phyloP scores from a whole-genome alignment of 148 eudicot species.

The Pouteria glomerata region DNA sequence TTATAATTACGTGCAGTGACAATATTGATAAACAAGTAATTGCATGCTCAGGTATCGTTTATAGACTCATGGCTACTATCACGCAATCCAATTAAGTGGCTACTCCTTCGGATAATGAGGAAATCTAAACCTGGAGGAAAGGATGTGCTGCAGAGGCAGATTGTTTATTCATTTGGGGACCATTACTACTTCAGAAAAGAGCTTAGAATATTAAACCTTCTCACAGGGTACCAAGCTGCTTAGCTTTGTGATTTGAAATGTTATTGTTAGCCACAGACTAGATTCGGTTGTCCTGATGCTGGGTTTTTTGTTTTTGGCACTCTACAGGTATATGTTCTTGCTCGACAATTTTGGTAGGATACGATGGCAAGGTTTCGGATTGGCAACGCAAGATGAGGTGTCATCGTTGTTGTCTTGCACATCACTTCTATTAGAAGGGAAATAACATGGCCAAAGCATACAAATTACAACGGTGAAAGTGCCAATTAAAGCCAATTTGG shows the following conservation, averaged over 20 bases:
- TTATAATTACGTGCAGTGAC: neutral
- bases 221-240: conserved; percentile 61
- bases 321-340: conserved; percentile 75
- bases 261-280: neutral
- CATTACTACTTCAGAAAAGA: conserved; percentile 90
- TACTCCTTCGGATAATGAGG: conserved; percentile 75
- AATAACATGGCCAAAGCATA: conserved; percentile 16
- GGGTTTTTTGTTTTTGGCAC: neutral
- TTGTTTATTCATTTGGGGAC: conserved; percentile 85
- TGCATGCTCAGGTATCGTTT: conserved; percentile 57
- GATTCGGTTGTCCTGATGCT: neutral
- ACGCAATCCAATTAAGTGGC: conserved; percentile 45
- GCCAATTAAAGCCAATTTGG: neutral
- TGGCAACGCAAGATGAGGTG: conserved; percentile 71
- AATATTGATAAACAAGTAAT: neutral
- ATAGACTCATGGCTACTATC: conserved; percentile 85
- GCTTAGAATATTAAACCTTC: conserved; percentile 81
- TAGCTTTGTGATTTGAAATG: neutral
- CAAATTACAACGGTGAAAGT: neutral
- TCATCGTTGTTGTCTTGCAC: conserved; percentile 62
- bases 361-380: conserved; percentile 89
- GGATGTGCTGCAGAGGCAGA: conserved; percentile 51
- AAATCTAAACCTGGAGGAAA: conserved; percentile 58
- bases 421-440: conserved; percentile 56
- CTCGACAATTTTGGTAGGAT: conserved; percentile 82